Conservation (phyloP, 2,329 filamentous ascomycete species). For the Aotearoamyces nothofagi region DNA sequence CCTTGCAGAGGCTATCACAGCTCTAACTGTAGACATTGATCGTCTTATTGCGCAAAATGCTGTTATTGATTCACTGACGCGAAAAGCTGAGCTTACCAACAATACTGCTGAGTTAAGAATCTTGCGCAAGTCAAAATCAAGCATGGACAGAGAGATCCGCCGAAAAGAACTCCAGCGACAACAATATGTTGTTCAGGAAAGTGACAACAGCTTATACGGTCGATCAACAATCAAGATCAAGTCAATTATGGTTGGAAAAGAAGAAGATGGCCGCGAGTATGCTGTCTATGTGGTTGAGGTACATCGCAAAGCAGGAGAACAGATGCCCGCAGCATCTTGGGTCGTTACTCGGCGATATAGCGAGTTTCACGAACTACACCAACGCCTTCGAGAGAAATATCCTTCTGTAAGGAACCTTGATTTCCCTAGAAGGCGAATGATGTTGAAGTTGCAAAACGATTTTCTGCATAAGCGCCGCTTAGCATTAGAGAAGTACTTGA, state of each 20-base stretch:
- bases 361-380: constrained; percentile 92
- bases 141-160: constrained; percentile 79
- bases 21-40: constrained; percentile 80
- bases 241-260: constrained; percentile 79
- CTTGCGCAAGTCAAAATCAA: constrained; percentile 83
- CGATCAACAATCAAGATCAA: constrained; percentile 83
- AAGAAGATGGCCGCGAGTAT: constrained; percentile 86
- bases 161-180: constrained; percentile 91
- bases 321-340: constrained; percentile 96
- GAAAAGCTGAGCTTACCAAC: constrained; percentile 93
- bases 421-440: constrained; percentile 79
- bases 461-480: constrained; percentile 80
- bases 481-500: constrained; percentile 74
- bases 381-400: constrained; percentile 71
- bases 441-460: constrained; percentile 93
- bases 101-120: constrained; percentile 90
- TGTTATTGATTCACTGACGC: constrained; percentile 78
- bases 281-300: constrained; percentile 91
- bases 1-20: constrained; percentile 80
- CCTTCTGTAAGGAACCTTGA: constrained; percentile 79
- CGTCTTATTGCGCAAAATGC: constrained; percentile 76
- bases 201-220: constrained; percentile 91
- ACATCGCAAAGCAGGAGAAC: constrained; percentile 74
- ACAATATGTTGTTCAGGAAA: constrained; percentile 95
- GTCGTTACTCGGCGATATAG: constrained; percentile 84